Evolutionary conservation across 345 rosid species (phyloP).

Genomic region (Eucalyptus microcorys): DNA sequence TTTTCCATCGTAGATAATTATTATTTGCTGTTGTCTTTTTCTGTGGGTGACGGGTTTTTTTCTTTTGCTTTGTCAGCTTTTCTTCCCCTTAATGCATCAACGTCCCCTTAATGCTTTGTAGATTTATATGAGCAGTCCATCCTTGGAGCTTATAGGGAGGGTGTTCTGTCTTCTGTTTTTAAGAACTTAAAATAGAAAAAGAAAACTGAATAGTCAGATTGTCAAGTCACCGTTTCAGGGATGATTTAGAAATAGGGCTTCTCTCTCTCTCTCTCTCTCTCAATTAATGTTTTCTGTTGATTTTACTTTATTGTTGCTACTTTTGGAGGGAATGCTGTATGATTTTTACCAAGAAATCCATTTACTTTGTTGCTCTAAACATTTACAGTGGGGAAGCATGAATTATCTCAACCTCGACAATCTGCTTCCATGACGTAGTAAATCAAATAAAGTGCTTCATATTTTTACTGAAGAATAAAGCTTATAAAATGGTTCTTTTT

Average conservation of each 20-base stretch:
- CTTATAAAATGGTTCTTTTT: neutral
- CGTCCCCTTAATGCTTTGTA: neutral
- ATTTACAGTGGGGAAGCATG: neutral
- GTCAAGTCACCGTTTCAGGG: neutral
- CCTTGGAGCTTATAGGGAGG: neutral
- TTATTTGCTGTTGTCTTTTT: neutral
- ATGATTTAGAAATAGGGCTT: neutral
- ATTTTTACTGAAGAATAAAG: neutral
- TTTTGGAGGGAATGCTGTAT: neutral
- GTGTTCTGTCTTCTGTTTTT: neutral
- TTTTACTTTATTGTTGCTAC: neutral
- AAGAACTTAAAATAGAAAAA: neutral
- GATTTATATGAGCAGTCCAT: neutral
- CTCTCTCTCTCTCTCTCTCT: neutral
- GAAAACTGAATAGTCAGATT: neutral
- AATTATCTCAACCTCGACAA: neutral
- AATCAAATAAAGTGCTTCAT: neutral
- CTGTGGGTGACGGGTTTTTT: neutral
- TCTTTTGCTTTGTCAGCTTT: neutral
- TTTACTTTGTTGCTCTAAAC: neutral
- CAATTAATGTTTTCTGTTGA: neutral
- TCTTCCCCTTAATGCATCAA: neutral
- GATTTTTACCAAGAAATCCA: neutral
- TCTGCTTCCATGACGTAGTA: neutral
- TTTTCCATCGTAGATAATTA: neutral